phyloP scores from a whole-genome alignment of 2,329 filamentous ascomycete species.

The Macrophomina pseudophaseolina region DNA sequence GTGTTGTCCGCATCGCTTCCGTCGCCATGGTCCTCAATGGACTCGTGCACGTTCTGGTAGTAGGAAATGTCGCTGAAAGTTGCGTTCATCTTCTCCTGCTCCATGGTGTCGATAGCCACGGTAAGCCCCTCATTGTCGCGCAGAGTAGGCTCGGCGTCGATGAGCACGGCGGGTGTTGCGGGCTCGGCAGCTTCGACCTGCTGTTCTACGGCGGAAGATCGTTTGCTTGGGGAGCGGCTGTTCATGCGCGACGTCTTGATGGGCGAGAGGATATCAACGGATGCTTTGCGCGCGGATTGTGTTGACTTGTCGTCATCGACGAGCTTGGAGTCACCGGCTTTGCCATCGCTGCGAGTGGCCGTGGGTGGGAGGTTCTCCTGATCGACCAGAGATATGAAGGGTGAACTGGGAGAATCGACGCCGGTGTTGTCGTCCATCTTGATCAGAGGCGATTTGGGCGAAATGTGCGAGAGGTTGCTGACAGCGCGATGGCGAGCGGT shows the following conservation, averaged over 20 bases:
- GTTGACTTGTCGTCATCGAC: slow-evolving; percentile 33
- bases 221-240: slow-evolving; percentile 25
- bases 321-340: slow-evolving; percentile 18
- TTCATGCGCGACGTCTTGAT: slow-evolving; percentile 38
- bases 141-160: slow-evolving; percentile 31
- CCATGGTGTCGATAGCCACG: slow-evolving; percentile 42
- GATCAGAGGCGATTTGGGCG: slow-evolving; percentile 22
- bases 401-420: slow-evolving; percentile 53
- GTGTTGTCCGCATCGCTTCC: slow-evolving; percentile 63
- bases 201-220: slow-evolving; percentile 31
- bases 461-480: slow-evolving; percentile 14
- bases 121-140: slow-evolving; percentile 48
- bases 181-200: slow-evolving; percentile 27
- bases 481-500: slow-evolving; percentile 16
- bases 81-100: slow-evolving; percentile 32
- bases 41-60: slow-evolving; percentile 29
- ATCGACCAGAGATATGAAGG: slow-evolving; percentile 54
- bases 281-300: slow-evolving; percentile 40
- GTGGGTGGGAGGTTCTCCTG: slow-evolving; percentile 41
- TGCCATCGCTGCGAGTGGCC: slow-evolving; percentile 23
- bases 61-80: slow-evolving; percentile 34
- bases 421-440: slow-evolving; percentile 34
- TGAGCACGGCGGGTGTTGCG: slow-evolving; percentile 26
- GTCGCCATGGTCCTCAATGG: slow-evolving; percentile 33
- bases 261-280: slow-evolving; percentile 39